Base-by-base conservation (phyloP, 441 rosid genomes). In the Flueggea neowawraea region DNA sequence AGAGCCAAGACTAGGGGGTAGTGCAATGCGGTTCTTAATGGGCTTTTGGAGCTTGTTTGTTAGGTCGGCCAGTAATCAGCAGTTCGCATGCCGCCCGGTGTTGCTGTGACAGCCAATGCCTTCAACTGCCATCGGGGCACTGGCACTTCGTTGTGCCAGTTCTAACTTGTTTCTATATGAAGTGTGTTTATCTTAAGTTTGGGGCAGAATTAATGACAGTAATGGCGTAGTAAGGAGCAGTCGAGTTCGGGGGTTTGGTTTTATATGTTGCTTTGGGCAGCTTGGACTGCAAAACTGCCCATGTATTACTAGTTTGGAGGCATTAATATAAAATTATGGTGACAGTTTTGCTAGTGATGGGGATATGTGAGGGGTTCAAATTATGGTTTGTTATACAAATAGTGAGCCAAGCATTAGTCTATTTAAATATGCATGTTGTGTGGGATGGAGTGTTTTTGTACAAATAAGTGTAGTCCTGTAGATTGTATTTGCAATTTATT, bases 1-100 rank as follows among this genome's bases (percentile, higher is more conserved):
- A 81, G 99, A 77, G 97, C 98, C 58, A 92, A 92, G 80, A 89
- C 96, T 41, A 80, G 91, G 74, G 95, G 90, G 74, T 87, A 68
- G 72, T 67, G 65, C 61, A 55, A 65, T 31, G 62, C 60, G 52
- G 13, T 54, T 54, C 13, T 28, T 13, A 53, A 31, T 52, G 68
- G 76, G 75, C 74, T 65, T 61, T 70, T 62, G 73, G 73, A 72
- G 80, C 76, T 68, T 53, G 68, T 65, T 62, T 76, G 72, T 64
- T 65, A 66, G 78, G 67, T 67, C 74, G 55, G 31, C 74, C 69
- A 52, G 68, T 63, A 68, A 70, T 64, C 65, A 71, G 87, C 73
- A 60, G 73, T 72, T 62, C 51, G 60, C 73, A 71, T 47, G 72
- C 69, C 49, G 16, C 65, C 69, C 64, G 36, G 63, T 72, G 73